Base-by-base conservation (phyloP, 1,139 yeast genomes). In the Yamadazyma epiphylla region DNA sequence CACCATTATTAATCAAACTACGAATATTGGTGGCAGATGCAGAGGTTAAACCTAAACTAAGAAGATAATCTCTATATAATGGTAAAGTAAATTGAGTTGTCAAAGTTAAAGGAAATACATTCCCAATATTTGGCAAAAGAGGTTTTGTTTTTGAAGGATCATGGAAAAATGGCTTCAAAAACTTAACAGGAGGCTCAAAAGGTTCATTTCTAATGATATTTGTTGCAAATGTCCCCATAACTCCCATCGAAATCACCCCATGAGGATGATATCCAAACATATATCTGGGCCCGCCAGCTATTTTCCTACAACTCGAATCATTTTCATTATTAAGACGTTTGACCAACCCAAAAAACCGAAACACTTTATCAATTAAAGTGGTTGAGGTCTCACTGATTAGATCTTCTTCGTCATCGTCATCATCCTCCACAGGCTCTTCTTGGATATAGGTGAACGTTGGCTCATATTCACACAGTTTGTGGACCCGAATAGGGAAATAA, bases 251-350 rank as follows among this genome's bases (percentile, higher is more conserved):
- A 16, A 89, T 88, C 8, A 91, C 89, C 0, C 99, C 98, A 53
- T 91, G 98, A 0, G 99, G 98, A 55, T 89, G 97, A 51, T 87
- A 84, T 0, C 96, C 95, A 57, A 91, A 89, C 2, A 91, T 77
- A 53, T 91, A 91, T 27, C 83, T 67, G 1, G 94, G 88, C 0
- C 91, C 94, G 1, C 77, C 64, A n/a, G 63, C 50, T 2, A 67
- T 60, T 22, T 53, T 56, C 24, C 53, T 58, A 20, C 19, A 33
- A 15, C 30, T 28, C 10, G 20, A 7, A 20, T 42, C 47, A 26
- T 45, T 49, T 26, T 37, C 30, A 28, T 53, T 59, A 40, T 67
- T 66, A 25, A 65, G 45, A 12, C 74, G 45, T 39, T 67, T 68
- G 25, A 59, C 51, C 22, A 67, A 52, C 2, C 73, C 70, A 24